Conservation (phyloP, 108 stramenopile species). For the Asterionellopsis glacialis region DNA sequence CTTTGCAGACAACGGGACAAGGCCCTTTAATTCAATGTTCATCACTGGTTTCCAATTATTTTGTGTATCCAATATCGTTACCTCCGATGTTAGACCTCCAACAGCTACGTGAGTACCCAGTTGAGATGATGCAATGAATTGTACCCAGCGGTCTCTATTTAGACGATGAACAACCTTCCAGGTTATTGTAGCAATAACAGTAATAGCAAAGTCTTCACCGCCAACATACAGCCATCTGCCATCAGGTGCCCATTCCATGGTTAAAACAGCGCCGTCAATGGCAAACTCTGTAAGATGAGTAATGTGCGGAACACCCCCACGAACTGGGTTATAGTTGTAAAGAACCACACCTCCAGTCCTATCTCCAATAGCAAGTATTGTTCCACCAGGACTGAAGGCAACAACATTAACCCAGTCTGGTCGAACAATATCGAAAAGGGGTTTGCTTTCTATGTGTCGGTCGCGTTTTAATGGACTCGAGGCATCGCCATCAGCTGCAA, state of each 20-base stretch:
- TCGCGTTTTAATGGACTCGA: background rate
- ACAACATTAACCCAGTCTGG: slow-evolving; percentile 62
- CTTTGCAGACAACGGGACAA: slow-evolving; percentile 50
- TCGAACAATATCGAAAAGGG: slow-evolving; percentile 44
- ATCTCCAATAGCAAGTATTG: slow-evolving; percentile 53
- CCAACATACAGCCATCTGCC: slow-evolving; percentile 57
- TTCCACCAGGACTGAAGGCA: slow-evolving; percentile 52
- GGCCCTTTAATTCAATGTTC: slow-evolving; percentile 43
- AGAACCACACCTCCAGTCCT: slow-evolving; percentile 43
- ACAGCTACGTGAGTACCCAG: slow-evolving; percentile 57
- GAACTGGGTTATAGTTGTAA: slow-evolving; percentile 25
- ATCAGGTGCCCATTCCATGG: slow-evolving; percentile 61
- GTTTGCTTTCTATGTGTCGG: slow-evolving; percentile 27
- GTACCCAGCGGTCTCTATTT: slow-evolving; percentile 61
- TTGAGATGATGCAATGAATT: slow-evolving; percentile 50
- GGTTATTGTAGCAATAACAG: slow-evolving; percentile 42
- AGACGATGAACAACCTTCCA: slow-evolving; percentile 49
- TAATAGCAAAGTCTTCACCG: slow-evolving; percentile 65
- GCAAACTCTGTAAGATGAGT: slow-evolving; percentile 39
- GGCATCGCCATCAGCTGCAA: slow-evolving; percentile 5
- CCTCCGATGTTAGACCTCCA: slow-evolving; percentile 56
- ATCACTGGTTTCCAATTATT: slow-evolving; percentile 53
- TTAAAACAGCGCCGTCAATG: slow-evolving; percentile 57
- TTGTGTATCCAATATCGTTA: slow-evolving; percentile 51
- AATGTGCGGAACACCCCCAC: background rate